phyloP scores from a whole-genome alignment of 106 monocot genomes.

The Iris macrosiphon region DNA sequence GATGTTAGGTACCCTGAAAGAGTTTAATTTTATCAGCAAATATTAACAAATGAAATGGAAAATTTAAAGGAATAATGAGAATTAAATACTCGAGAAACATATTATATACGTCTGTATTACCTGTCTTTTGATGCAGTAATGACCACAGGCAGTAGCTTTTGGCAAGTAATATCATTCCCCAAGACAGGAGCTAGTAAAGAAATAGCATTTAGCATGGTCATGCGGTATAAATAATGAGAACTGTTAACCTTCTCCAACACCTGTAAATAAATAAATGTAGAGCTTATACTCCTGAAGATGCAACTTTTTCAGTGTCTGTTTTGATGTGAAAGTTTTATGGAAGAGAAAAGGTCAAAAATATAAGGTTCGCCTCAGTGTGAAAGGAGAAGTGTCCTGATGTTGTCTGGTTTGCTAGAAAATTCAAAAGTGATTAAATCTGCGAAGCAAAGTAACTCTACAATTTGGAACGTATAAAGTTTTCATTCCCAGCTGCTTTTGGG shows the following conservation, averaged over 20 bases:
- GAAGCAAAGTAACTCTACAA: no score
- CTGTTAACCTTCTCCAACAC: conserved; percentile 67
- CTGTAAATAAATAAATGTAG: conserved; percentile 16
- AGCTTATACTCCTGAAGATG: background rate
- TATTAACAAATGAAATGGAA: background rate
- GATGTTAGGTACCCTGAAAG: conserved; percentile 81
- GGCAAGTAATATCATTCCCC: conserved; percentile 71
- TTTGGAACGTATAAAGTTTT: no score
- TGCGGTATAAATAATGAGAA: conserved; percentile 70
- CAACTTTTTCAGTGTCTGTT: no score
- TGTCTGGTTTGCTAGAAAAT: background rate
- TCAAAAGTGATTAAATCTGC: no score
- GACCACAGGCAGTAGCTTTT: conserved; percentile 69
- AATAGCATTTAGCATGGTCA: conserved; percentile 76
- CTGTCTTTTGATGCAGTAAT: conserved; percentile 73
- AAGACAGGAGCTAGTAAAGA: conserved; percentile 71
- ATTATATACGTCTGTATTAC: conserved; percentile 11
- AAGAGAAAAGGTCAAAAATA: no score
- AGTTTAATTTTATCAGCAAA: background rate
- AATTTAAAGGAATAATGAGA: background rate
- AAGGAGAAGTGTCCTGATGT: no score
- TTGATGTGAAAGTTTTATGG: no score
- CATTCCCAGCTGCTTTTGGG: no score
- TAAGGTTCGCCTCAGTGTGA: no score
- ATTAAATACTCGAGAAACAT: no score